Conservation (phyloP, 257 asterid genomes). For the Salvia rosmarinus region DNA sequence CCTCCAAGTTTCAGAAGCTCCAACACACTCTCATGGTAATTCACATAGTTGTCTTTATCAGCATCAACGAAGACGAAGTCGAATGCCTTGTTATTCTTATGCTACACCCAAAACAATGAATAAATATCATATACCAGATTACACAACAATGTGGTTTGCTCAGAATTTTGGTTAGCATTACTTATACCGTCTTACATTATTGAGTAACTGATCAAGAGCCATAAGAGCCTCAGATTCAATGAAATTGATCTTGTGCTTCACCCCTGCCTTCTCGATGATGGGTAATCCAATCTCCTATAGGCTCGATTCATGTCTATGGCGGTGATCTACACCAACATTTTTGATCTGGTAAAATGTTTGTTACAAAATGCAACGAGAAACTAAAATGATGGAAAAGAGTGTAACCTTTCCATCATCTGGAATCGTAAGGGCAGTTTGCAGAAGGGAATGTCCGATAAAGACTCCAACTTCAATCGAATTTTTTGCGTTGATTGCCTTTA, state of each 20-base stretch:
- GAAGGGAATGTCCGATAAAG: slow-evolving; percentile 64
- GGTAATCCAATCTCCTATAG: slow-evolving; percentile 55
- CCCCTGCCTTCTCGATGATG: slow-evolving; percentile 51
- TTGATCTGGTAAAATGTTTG: no score
- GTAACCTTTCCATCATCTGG: slow-evolving; percentile 65
- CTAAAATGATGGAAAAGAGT: neutral
- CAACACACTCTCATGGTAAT: slow-evolving; percentile 57
- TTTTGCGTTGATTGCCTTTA: slow-evolving; percentile 48
- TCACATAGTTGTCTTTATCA: slow-evolving; percentile 44
- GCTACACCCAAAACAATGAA: no score
- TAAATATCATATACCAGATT: no score
- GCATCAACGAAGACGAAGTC: slow-evolving; percentile 70
- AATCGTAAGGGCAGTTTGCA: slow-evolving; percentile 61
- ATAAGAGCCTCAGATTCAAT: slow-evolving; percentile 58
- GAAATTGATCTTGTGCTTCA: slow-evolving; percentile 56
- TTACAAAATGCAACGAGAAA: no score
- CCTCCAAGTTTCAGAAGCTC: slow-evolving; percentile 56
- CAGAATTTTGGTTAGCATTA: no score
- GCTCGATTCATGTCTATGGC: slow-evolving; percentile 53
- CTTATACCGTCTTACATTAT: slow-evolving; percentile 56
- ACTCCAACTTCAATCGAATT: slow-evolving; percentile 64
- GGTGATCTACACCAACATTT: slow-evolving; percentile 43
- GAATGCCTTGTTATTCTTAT: slow-evolving; percentile 24
- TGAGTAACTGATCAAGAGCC: slow-evolving; percentile 47
- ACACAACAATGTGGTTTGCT: no score